A percentile compares a stretch with the other conserved stretches of the same genome.
phyloP scores from a whole-genome alignment of 1,139 yeast species.

The Oligophagozyma castellii region DNA sequence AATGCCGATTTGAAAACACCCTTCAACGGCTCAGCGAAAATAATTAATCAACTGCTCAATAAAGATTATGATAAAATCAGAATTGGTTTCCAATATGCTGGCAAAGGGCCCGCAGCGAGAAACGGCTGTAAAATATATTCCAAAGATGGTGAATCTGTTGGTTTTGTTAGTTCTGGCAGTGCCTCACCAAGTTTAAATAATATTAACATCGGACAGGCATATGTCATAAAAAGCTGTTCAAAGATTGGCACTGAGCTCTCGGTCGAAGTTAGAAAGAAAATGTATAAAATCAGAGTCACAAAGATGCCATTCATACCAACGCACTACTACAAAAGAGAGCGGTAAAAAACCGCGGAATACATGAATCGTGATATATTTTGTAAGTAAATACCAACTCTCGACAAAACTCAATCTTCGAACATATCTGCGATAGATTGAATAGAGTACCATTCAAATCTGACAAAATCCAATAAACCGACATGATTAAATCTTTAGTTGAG shows the following conservation, averaged over 20 bases:
- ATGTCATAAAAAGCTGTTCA: conserved; percentile 55
- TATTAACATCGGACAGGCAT: conserved; percentile 80
- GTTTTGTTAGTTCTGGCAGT: conserved; percentile 78
- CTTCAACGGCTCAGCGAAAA: conserved; percentile 71
- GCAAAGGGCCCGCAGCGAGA: conserved; percentile 89
- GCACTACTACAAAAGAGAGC: conserved; percentile 35
- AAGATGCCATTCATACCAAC: conserved; percentile 78
- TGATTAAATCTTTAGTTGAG: too few species aligned
- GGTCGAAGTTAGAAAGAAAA: conserved; percentile 74
- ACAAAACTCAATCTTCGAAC: too few species aligned
- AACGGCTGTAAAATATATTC: conserved; percentile 55
- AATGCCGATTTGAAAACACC: conserved; percentile 26
- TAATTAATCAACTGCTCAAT: conserved; percentile 55
- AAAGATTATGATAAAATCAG: conserved; percentile 48
- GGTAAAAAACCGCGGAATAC: too few species aligned
- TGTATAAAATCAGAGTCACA: conserved; percentile 56
- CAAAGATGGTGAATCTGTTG: conserved; percentile 43
- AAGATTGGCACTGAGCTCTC: conserved; percentile 66
- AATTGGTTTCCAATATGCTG: conserved; percentile 48
- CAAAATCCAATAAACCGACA: background rate
- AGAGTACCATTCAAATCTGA: background rate
- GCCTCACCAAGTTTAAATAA: conserved; percentile 70
- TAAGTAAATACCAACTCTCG: too few species aligned
- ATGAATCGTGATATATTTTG: too few species aligned
- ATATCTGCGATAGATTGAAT: too few species aligned